Base-by-base conservation (phyloP, 176 grass and related monocot species). In the Avena atlantica region DNA sequence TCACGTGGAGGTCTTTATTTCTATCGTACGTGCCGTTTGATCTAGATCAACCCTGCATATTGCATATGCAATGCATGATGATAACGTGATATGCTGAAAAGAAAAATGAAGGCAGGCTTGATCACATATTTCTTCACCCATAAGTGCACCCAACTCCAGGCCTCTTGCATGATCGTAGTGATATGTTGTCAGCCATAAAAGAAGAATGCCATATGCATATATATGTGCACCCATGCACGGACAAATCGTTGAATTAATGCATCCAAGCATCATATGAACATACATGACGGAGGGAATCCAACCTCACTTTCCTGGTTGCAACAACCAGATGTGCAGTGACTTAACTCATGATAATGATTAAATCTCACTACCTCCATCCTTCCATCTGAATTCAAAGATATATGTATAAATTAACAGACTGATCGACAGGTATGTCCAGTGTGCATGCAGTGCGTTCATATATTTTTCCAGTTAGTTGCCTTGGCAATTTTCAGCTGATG, bases 401-500 rank as follows among this genome's bases (percentile, higher is more conserved):
- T 47, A 64, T 47, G 55, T 75, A 23, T 20, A 82, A 68, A 25
- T 57, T 60, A 86, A 44, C 15, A 77, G 88, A 75, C 81, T 8
- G 44, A 79, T 15, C 13, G 67, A 63, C 12, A 62, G 44, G 49
- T 19, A 53, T 72, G 71, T 51, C 78, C 60, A 82, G 14, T 53
- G 62, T 62, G 62, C 79, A 86, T 62, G 62, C 79, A 86, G 70
- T 34, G 59, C 5, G 16, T 29, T 76, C 73, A 48, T 50, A 40
- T 57, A 20, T 31, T 20, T 8, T 67, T 67, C 10, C 44, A n/a
- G 55, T 87, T 81, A 75, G 85, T 86, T 87, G 74, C 9, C 48
- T 3, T 83, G 80, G 89, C 80, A 47, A 84, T 84, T 91, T 74
- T 80, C 67, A 80, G 80, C 81, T 80, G 67, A 58, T 40, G 23